Percentiles rank a stretch among this genome's conserved stretches.
Conservation (phyloP, 176 grass and related monocot species). For the Oryza glumipatula region DNA sequence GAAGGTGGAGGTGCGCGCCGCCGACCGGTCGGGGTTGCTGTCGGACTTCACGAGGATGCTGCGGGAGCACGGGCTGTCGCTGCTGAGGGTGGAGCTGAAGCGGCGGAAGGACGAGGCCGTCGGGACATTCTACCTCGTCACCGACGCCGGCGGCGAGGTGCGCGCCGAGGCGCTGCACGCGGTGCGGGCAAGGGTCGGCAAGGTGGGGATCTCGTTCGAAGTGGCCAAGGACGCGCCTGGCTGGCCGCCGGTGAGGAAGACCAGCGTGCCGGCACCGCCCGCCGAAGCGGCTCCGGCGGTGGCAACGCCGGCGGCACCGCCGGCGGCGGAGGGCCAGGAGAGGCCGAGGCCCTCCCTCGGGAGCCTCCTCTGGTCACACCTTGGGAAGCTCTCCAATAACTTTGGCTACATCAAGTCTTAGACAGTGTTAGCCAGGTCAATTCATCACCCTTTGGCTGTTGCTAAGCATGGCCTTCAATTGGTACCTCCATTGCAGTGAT, state of each 20-base stretch:
- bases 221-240: constrained; percentile 33
- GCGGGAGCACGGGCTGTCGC: constrained; percentile 61
- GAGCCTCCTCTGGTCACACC: constrained; percentile 50
- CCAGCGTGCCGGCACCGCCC: background rate
- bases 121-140: constrained; percentile 56
- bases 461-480: constrained; percentile 4
- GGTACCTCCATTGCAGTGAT: background rate
- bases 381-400: constrained; percentile 58
- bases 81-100: constrained; percentile 47
- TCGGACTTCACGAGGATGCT: constrained; percentile 64
- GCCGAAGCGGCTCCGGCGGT: background rate
- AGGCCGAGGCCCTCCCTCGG: constrained; percentile 45
- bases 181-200: constrained; percentile 39
- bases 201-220: constrained; percentile 45
- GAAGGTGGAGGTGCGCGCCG: constrained; percentile 54
- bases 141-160: constrained; percentile 56
- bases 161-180: constrained; percentile 46
- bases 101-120: constrained; percentile 53
- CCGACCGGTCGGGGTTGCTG: constrained; percentile 53
- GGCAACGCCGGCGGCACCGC: background rate
- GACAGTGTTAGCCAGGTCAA: constrained; percentile 19
- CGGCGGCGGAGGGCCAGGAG: constrained; percentile 20
- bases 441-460: constrained; percentile 1
- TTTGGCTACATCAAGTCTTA: constrained; percentile 40
- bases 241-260: constrained; percentile 49